phyloP scores from a whole-genome alignment of 768 basidiomycete genomes.

The Auricularia sp. region DNA sequence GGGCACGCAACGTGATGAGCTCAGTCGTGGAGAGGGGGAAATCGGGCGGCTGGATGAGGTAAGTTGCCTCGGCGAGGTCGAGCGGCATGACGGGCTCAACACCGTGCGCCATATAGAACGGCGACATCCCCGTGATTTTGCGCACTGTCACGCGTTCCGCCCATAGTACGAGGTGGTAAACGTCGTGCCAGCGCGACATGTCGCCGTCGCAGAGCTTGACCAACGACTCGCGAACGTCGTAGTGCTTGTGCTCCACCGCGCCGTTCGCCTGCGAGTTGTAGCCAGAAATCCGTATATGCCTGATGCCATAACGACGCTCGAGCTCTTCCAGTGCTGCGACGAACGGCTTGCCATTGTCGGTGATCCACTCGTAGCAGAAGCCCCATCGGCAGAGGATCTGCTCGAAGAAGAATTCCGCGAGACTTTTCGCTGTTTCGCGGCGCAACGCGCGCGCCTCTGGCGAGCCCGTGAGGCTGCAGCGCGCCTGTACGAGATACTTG shows the following conservation, averaged over 20 bases:
- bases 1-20: slow-evolving; percentile 8
- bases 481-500: slow-evolving; percentile 28
- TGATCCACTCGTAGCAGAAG: slow-evolving; percentile 3
- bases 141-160: slow-evolving; percentile 5
- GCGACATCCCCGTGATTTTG: slow-evolving; percentile 1
- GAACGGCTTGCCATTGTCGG: slow-evolving; percentile 7
- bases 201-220: slow-evolving; percentile 6
- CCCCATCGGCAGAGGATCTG: slow-evolving; percentile 11
- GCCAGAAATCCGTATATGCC: slow-evolving; percentile 5
- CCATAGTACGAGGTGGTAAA: slow-evolving; percentile 3
- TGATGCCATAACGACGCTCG: not conserved
- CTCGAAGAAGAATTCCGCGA: slow-evolving; percentile 6
- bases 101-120: slow-evolving; percentile 18
- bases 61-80: slow-evolving; percentile 26
- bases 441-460: slow-evolving; percentile 15
- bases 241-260: slow-evolving; percentile 4
- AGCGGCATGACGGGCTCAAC: slow-evolving; percentile 24
- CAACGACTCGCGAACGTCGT: slow-evolving; percentile 2
- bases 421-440: slow-evolving; percentile 8
- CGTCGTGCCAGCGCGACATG: not conserved
- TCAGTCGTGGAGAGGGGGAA: slow-evolving; percentile 6
- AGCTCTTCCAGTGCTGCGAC: not conserved
- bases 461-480: slow-evolving; percentile 14
- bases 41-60: slow-evolving; percentile 10
- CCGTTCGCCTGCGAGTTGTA: slow-evolving; percentile 11